Conservation (phyloP, 1,284 basidiomycete species). For the Ceratobasidium sp. region DNA sequence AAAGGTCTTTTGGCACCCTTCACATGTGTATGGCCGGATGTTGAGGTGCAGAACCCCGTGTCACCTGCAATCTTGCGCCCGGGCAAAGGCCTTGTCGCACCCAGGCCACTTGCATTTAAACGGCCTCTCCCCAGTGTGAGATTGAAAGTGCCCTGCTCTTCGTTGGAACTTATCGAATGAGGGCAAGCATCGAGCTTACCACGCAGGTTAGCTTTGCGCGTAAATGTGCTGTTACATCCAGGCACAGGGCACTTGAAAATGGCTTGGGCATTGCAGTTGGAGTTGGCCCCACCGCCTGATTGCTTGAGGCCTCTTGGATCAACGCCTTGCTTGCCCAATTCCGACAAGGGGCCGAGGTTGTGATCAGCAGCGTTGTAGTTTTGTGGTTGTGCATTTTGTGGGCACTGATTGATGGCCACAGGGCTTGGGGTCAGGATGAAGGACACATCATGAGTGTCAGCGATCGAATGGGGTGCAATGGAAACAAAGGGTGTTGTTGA, state of each 20-base stretch:
- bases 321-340: background rate
- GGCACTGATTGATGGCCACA: background rate
- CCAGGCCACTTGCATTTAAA: slow-evolving; percentile 86
- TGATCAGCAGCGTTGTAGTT: slow-evolving; percentile 30
- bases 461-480: slow-evolving; percentile 1
- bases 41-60: slow-evolving; percentile 82
- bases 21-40: slow-evolving; percentile 75
- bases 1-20: slow-evolving; percentile 79
- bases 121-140: slow-evolving; percentile 83
- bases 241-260: slow-evolving; percentile 75
- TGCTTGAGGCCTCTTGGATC: slow-evolving; percentile 39
- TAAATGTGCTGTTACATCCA: slow-evolving; percentile 82
- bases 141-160: slow-evolving; percentile 76
- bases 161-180: slow-evolving; percentile 39
- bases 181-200: slow-evolving; percentile 55
- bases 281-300: slow-evolving; percentile 56
- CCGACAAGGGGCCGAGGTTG: slow-evolving; percentile 33
- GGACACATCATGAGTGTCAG: background rate
- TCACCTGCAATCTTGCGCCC: slow-evolving; percentile 83
- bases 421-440: background rate
- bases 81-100: slow-evolving; percentile 81
- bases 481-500: slow-evolving; percentile 22
- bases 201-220: slow-evolving; percentile 79
- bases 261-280: slow-evolving; percentile 73
- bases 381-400: slow-evolving; percentile 13